Base-by-base conservation (phyloP, 2,329 filamentous ascomycete genomes). In the Pseudocercospora crystallina region DNA sequence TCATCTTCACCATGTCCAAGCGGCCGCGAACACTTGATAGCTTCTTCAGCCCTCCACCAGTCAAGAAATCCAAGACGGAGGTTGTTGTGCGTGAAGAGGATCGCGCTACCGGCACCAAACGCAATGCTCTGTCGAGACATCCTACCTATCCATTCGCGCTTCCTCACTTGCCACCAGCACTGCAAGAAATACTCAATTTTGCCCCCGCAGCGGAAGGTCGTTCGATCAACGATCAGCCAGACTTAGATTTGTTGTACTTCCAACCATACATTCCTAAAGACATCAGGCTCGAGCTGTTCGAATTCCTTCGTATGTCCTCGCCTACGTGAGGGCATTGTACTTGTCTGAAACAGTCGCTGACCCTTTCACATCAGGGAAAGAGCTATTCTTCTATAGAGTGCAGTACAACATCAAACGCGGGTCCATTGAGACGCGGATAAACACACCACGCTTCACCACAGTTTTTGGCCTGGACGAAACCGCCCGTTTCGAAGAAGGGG, bases 191-290 rank as follows among this genome's bases (percentile, higher is more conserved):
- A 17, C 53, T 80, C 1, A 69, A 69, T 36, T 71, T 71, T 39
- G 64, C 64, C 1, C 69, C 70, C 26, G 76, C 78, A 1, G 71
- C 76, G 14, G 73, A 80, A 53, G 80, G 77, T 1, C 76, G 71
- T 39, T 61, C 66, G 2, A 85, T 90, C 58, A 82, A 82, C 59
- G 77, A 89, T 62, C 82, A 87, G 61, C 79, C 81, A 0, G 80
- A 90, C 56, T 76, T 91, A 0, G 85, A 91, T 64, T 75, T 92
- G 0, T 70, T 91, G 8, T 89, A 89, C 69, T 91, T 86, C 65
- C 79, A 89, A 61, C 87, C 87, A 0, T 91, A 87, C 57, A 77
- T 91, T 3, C 79, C 84, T 0, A 71, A 74, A 2, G 68, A 76
- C 10, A 73, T 81, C 9, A 75, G 81, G 14, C 75, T 76, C 3